These are phyloP conservation scores for Aspergillus ellipticus DNA, from an alignment of 495 filamentous ascomycete species.

Conservation along the genomic window DNA sequence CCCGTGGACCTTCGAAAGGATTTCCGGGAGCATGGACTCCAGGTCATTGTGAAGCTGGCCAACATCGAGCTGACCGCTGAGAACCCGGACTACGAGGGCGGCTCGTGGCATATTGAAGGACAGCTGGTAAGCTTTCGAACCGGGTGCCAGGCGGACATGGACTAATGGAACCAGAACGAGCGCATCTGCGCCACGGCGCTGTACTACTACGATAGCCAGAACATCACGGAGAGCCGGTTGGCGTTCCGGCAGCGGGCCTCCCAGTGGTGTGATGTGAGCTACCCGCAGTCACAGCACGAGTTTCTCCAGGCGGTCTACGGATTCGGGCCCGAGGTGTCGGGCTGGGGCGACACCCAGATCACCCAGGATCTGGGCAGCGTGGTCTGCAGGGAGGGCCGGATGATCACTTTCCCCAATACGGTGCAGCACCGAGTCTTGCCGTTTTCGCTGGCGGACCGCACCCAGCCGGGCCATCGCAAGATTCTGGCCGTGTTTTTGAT, in stretches of 20 bases:
- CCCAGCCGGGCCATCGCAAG: slow-evolving; percentile 51
- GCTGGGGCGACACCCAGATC: slow-evolving; percentile 4
- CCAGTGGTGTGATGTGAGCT: slow-evolving; percentile 10
- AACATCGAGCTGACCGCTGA: slow-evolving; percentile 58
- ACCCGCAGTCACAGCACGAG: slow-evolving; percentile 29
- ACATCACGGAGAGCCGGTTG: slow-evolving; percentile 54
- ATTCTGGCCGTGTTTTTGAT: slow-evolving; percentile 57
- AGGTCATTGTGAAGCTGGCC: slow-evolving; percentile 60
- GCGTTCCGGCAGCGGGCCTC: slow-evolving; percentile 44
- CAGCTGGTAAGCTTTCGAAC: slow-evolving; percentile 27
- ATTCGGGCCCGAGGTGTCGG: slow-evolving; percentile 7
- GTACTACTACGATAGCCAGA: slow-evolving; percentile 60
- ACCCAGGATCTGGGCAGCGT: slow-evolving; percentile 39
- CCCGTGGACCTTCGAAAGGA: slow-evolving; percentile 22
- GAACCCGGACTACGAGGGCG: slow-evolving; percentile 44
- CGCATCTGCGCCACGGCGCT: slow-evolving; percentile 55
- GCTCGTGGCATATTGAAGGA: slow-evolving; percentile 54
- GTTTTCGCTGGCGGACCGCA: slow-evolving; percentile 45
- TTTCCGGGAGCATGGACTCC: slow-evolving; percentile 29
- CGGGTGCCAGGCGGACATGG: background rate
- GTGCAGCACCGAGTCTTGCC: slow-evolving; percentile 51
- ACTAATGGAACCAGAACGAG: slow-evolving; percentile 37
- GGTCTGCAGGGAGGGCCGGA: slow-evolving; percentile 23
- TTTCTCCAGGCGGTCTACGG: slow-evolving; percentile 31
- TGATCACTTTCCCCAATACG: slow-evolving; percentile 32